Conservation (phyloP, 2,329 filamentous ascomycete genomes). For the Neonectria magnoliae region DNA sequence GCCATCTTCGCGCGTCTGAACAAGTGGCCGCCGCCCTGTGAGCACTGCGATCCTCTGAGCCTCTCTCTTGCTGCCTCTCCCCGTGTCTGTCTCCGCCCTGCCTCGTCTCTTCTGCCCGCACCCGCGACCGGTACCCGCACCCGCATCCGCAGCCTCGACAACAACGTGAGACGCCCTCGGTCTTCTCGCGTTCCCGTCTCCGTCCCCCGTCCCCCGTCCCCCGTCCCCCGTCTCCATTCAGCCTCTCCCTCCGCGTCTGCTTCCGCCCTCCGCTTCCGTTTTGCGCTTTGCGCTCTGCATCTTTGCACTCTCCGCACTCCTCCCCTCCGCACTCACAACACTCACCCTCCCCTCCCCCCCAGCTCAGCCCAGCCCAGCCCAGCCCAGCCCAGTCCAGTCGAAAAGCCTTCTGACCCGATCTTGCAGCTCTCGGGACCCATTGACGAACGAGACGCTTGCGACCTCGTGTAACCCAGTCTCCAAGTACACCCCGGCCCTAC, state of each 20-base stretch:
- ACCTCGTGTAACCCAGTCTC: slow-evolving; percentile 40
- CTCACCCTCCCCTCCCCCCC: slow-evolving; percentile 17
- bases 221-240: slow-evolving; percentile 18
- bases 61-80: background rate
- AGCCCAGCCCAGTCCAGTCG: slow-evolving; percentile 4
- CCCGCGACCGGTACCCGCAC: slow-evolving; percentile 12
- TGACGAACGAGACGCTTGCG: slow-evolving; percentile 43
- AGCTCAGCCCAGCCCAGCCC: slow-evolving; percentile 4
- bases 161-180: slow-evolving; percentile 21
- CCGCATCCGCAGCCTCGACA: slow-evolving; percentile 25
- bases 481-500: slow-evolving; percentile 32
- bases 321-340: background rate
- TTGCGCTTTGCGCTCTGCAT: slow-evolving; percentile 5
- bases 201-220: slow-evolving; percentile 15
- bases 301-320: slow-evolving; percentile 6
- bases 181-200: slow-evolving; percentile 8
- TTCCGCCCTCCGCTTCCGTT: background rate
- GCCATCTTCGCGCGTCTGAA: slow-evolving; percentile 21
- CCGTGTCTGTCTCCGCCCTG: slow-evolving; percentile 9
- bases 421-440: slow-evolving; percentile 36
- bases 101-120: slow-evolving; percentile 13
- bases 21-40: slow-evolving; percentile 12
- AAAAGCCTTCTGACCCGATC: slow-evolving; percentile 39
- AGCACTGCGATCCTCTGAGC: background rate
- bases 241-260: slow-evolving; percentile 12